Conservation (phyloP, 106 monocot species). For the Hemerocallis citrina region DNA sequence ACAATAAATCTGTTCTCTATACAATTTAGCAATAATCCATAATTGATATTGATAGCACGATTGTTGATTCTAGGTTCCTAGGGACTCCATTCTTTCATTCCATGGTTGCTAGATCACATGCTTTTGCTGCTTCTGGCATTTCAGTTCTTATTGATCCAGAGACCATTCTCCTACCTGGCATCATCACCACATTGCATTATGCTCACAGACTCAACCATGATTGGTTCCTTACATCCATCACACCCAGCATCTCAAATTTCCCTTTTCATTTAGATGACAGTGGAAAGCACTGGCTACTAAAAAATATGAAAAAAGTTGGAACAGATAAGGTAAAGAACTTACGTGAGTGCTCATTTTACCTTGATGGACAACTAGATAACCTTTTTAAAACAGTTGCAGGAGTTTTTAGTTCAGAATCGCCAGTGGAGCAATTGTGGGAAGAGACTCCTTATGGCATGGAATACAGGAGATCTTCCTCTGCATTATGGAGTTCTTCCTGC, state of each 20-base stretch:
- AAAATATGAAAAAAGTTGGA: constrained; percentile 34
- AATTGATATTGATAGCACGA: neutral
- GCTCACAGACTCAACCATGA: constrained; percentile 44
- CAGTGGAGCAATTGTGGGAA: constrained; percentile 22
- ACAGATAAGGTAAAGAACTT: constrained; percentile 49
- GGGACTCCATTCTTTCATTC: constrained; percentile 92
- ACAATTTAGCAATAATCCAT: too few species aligned
- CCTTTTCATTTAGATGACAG: constrained; percentile 40
- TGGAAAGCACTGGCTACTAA: constrained; percentile 33
- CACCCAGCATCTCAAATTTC: constrained; percentile 36
- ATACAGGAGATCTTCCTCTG: constrained; percentile 40
- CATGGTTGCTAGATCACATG: constrained; percentile 70
- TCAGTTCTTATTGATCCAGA: constrained; percentile 78
- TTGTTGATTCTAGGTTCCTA: constrained; percentile 48
- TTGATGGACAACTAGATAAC: neutral
- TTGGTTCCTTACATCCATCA: constrained; percentile 72
- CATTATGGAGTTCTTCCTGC: constrained; percentile 67
- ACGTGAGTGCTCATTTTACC: neutral
- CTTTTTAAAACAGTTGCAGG: constrained; percentile 50
- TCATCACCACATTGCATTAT: constrained; percentile 37
- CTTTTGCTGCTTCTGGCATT: constrained; percentile 49
- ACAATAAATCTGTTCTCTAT: too few species aligned
- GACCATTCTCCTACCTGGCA: constrained; percentile 62
- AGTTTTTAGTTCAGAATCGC: constrained; percentile 26
- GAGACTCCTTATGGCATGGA: constrained; percentile 81